These are phyloP conservation scores for Gynostemma pentaphyllum DNA, from an alignment of 306 rosid species.

Conservation along the genomic window DNA sequence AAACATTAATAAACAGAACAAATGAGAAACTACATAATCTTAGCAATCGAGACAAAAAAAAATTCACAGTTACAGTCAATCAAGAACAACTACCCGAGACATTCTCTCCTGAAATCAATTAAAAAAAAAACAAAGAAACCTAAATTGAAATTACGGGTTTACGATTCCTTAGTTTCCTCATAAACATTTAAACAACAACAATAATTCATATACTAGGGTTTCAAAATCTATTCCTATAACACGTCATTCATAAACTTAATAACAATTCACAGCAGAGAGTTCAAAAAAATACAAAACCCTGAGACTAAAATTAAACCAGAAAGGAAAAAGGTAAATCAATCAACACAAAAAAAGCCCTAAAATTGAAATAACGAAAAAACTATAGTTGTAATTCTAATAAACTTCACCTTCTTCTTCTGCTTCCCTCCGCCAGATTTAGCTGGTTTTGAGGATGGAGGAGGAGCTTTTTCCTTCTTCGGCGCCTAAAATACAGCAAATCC, in stretches of 20 bases:
- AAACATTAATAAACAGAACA: neutral
- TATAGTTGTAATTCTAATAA: neutral
- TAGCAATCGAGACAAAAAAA: neutral
- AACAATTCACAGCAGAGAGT: neutral
- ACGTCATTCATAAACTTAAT: neutral
- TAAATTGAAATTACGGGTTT: neutral
- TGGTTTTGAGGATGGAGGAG: slow-evolving; percentile 9
- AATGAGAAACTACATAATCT: neutral
- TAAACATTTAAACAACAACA: neutral
- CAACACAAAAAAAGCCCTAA: neutral
- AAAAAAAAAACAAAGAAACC: neutral
- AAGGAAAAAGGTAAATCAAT: neutral
- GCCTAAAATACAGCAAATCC: neutral
- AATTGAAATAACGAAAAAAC: neutral
- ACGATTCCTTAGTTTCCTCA: neutral
- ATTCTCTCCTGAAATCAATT: neutral
- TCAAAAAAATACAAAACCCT: neutral
- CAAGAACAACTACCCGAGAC: neutral
- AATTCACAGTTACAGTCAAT: neutral
- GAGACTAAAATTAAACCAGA: neutral
- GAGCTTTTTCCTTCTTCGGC: slow-evolving; percentile 10
- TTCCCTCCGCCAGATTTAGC: slow-evolving; percentile 12
- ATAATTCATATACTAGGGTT: neutral
- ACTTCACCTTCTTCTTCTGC: slow-evolving; percentile 8
- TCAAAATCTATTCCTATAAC: neutral